Percentiles rank a stretch among this genome's conserved stretches.
Evolutionary conservation across 495 filamentous ascomycete species (phyloP).

Genomic region (Xylaria telfairii): DNA sequence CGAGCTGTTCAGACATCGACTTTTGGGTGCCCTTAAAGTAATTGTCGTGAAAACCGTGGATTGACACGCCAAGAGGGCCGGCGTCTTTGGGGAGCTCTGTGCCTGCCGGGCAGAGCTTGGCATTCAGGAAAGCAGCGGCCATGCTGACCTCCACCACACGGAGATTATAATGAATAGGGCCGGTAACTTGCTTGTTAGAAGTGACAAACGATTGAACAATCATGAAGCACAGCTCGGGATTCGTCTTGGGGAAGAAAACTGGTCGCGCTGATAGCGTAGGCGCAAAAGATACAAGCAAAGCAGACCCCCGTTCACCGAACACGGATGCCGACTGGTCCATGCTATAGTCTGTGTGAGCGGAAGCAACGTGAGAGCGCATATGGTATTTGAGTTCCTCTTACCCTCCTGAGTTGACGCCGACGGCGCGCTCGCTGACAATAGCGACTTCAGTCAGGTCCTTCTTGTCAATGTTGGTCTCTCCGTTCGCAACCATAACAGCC

Average conservation of each 20-base stretch:
- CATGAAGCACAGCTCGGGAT: slow-evolving; percentile 86
- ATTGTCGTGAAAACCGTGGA: slow-evolving; percentile 84
- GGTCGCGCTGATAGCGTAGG: slow-evolving; percentile 77
- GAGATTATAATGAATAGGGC: slow-evolving; percentile 92
- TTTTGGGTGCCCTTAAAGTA: slow-evolving; percentile 66
- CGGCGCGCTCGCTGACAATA: slow-evolving; percentile 90
- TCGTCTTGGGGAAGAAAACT: slow-evolving; percentile 81
- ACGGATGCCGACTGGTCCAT: slow-evolving; percentile 99
- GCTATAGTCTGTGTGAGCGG: slow-evolving; percentile 43
- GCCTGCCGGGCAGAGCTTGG: slow-evolving; percentile 60
- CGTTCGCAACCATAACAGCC: slow-evolving; percentile 86
- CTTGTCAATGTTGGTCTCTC: slow-evolving; percentile 80
- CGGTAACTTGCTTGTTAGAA: slow-evolving; percentile 92
- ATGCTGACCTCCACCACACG: slow-evolving; percentile 94
- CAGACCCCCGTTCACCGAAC: slow-evolving; percentile 82
- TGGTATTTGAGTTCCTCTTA: slow-evolving; percentile 45
- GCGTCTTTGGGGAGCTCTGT: slow-evolving; percentile 75
- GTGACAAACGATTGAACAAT: slow-evolving; percentile 94
- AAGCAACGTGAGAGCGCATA: background rate
- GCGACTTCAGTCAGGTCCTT: slow-evolving; percentile 87
- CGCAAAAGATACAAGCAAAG: slow-evolving; percentile 88
- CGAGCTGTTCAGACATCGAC: slow-evolving; percentile 68
- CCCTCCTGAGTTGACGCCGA: slow-evolving; percentile 96
- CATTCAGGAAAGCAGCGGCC: slow-evolving; percentile 72
- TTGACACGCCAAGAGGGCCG: slow-evolving; percentile 80